Percentiles rank a stretch among this genome's conserved stretches.
Conservation (phyloP, 257 asterid genomes). For the Buddleja alternifolia region DNA sequence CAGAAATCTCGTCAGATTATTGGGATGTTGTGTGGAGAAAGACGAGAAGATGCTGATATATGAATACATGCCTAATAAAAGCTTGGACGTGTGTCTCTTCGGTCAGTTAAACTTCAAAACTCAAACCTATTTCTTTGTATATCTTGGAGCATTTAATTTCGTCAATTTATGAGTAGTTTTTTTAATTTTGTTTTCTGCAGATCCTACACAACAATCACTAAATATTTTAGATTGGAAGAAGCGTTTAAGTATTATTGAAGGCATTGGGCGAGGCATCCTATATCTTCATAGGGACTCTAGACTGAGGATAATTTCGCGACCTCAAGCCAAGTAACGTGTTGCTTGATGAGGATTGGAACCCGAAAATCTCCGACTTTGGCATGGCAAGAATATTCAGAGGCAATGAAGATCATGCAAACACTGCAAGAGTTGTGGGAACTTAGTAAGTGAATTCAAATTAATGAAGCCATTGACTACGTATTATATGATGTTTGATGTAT, state of each 20-base stretch:
- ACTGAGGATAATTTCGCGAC: conserved; percentile 63
- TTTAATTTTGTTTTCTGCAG: conserved; percentile 9
- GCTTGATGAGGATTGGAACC: conserved; percentile 66
- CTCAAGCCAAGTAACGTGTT: conserved; percentile 64
- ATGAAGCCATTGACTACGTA: not conserved
- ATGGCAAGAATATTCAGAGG: conserved; percentile 66
- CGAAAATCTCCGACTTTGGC: conserved; percentile 74
- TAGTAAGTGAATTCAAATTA: conserved; percentile 45
- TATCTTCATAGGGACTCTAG: conserved; percentile 76
- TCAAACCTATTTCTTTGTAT: not conserved
- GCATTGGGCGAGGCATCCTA: no score
- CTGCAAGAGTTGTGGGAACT: conserved; percentile 70
- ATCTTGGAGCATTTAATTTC: not conserved
- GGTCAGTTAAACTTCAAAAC: conserved; percentile 37
- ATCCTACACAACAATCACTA: conserved; percentile 34
- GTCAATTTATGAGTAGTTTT: no score
- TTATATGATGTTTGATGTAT: not conserved
- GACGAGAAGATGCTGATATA: no score
- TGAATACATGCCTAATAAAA: no score
- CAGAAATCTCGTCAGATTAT: no score
- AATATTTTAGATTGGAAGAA: conserved; percentile 50
- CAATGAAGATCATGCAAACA: conserved; percentile 53
- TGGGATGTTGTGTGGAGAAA: no score
- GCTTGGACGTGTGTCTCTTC: conserved; percentile 52
- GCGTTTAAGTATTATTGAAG: no score